Percentiles rank a stretch among this genome's conserved stretches.
phyloP scores from a whole-genome alignment of 805 yeast species.

The Spathaspora sp. region DNA sequence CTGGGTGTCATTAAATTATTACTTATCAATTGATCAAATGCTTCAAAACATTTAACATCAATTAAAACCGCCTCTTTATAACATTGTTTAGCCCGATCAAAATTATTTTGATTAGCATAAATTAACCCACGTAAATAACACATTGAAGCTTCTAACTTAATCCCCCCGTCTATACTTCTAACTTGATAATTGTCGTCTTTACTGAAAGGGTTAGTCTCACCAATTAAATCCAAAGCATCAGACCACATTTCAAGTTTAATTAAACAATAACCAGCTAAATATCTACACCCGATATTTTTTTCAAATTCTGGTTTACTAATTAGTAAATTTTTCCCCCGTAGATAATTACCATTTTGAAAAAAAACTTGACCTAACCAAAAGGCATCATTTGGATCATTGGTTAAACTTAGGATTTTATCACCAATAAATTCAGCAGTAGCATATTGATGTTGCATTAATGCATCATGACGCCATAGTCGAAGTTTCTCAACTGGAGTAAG shows the following conservation, averaged over 20 bases:
- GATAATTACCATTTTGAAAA: conserved; percentile 69
- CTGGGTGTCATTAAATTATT: conserved; percentile 74
- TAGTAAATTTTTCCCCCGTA: conserved; percentile 73
- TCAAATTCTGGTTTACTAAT: conserved; percentile 51
- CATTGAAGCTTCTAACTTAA: conserved; percentile 82
- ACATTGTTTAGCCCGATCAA: conserved; percentile 81
- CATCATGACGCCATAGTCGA: conserved; percentile 90
- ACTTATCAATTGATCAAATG: conserved; percentile 72
- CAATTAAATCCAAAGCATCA: conserved; percentile 82
- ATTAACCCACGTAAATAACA: conserved; percentile 82
- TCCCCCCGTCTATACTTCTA: conserved; percentile 71
- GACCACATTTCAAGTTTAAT: conserved; percentile 76
- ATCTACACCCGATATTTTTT: conserved; percentile 70
- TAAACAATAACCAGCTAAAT: conserved; percentile 72
- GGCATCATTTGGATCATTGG: conserved; percentile 88
- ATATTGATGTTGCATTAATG: conserved; percentile 87
- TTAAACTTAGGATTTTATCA: conserved; percentile 80
- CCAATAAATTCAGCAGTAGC: conserved; percentile 88
- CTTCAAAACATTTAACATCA: conserved; percentile 91
- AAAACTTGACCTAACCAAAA: conserved; percentile 95
- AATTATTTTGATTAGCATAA: conserved; percentile 77
- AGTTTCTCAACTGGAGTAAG: conserved; percentile 79
- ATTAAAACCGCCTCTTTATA: conserved; percentile 81
- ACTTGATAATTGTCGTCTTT: conserved; percentile 36
- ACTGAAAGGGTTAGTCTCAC: conserved; percentile 72